Conservation (phyloP, 1,284 basidiomycete genomes). For the Rhodotorula sp. region DNA sequence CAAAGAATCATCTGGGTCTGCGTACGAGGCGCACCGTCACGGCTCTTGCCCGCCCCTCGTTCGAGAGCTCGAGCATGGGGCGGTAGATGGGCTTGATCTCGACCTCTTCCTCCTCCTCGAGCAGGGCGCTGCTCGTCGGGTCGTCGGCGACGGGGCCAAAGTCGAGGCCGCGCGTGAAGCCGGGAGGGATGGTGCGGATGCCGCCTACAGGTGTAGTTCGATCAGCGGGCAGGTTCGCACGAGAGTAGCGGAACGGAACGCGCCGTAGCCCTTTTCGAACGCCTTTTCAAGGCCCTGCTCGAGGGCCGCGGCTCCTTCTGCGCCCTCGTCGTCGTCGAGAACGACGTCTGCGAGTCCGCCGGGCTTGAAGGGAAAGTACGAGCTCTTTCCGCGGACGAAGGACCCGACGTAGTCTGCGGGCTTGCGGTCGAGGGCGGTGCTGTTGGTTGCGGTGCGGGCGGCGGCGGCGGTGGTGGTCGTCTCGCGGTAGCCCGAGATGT, state of each 20-base stretch:
- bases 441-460: conserved; percentile 63
- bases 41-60: conserved; percentile 11
- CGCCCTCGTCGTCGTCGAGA: conserved; percentile 28
- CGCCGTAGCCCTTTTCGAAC: conserved; percentile 38
- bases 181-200: conserved; percentile 53
- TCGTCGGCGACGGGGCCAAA: conserved; percentile 59
- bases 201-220: conserved; percentile 40
- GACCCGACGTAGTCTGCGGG: conserved; percentile 66
- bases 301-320: conserved; percentile 51
- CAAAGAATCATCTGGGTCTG: background rate
- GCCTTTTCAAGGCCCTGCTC: conserved; percentile 42
- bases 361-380: conserved; percentile 86
- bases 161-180: conserved; percentile 61
- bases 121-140: conserved; percentile 51
- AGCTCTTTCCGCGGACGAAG: conserved; percentile 90
- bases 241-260: background rate
- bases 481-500: conserved; percentile 77
- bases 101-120: conserved; percentile 46
- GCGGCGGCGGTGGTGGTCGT: conserved; percentile 57
- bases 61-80: conserved; percentile 39
- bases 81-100: conserved; percentile 44
- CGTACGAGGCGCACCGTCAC: background rate
- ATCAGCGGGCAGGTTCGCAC: conserved; percentile 41
- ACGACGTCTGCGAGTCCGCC: conserved; percentile 65
- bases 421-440: conserved; percentile 78